Conservation (phyloP, 768 basidiomycete species). For the Lactifluus subvellereus region DNA sequence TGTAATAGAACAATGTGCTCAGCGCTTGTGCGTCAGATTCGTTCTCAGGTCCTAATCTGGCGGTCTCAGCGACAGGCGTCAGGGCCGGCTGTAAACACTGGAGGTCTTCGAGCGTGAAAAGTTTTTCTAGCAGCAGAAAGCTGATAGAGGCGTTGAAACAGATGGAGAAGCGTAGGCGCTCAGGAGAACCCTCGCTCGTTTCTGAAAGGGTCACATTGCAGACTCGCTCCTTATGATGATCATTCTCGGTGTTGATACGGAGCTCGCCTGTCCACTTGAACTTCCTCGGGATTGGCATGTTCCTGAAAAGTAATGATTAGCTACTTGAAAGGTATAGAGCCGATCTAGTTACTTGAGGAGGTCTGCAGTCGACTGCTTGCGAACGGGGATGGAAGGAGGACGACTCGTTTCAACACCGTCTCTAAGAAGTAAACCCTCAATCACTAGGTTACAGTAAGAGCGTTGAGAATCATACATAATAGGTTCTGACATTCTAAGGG, state of each 20-base stretch:
- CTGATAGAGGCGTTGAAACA: slow-evolving; percentile 36
- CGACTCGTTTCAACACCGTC: neutral
- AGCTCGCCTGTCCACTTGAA: slow-evolving; percentile 65
- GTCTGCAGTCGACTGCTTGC: slow-evolving; percentile 27
- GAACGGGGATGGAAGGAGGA: slow-evolving; percentile 6
- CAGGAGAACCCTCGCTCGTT: slow-evolving; percentile 34
- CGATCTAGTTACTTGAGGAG: slow-evolving; percentile 19
- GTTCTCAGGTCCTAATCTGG: slow-evolving; percentile 39
- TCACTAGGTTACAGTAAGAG: neutral
- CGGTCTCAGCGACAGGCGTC: slow-evolving; percentile 47
- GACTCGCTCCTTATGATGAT: slow-evolving; percentile 37
- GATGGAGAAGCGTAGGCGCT: slow-evolving; percentile 46
- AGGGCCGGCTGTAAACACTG: slow-evolving; percentile 44
- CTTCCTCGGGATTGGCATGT: slow-evolving; percentile 38
- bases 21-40: slow-evolving; percentile 39
- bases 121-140: slow-evolving; percentile 40
- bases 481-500: slow-evolving; percentile 9
- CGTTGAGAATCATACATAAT: slow-evolving; percentile 9
- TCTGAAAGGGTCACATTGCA: slow-evolving; percentile 49
- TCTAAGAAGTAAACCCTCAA: neutral
- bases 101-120: slow-evolving; percentile 47
- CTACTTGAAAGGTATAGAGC: neutral
- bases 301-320: slow-evolving; percentile 34
- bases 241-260: slow-evolving; percentile 35
- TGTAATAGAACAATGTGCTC: slow-evolving; percentile 38